Conservation (phyloP, 257 asterid species). For the Solanum rostratum region DNA sequence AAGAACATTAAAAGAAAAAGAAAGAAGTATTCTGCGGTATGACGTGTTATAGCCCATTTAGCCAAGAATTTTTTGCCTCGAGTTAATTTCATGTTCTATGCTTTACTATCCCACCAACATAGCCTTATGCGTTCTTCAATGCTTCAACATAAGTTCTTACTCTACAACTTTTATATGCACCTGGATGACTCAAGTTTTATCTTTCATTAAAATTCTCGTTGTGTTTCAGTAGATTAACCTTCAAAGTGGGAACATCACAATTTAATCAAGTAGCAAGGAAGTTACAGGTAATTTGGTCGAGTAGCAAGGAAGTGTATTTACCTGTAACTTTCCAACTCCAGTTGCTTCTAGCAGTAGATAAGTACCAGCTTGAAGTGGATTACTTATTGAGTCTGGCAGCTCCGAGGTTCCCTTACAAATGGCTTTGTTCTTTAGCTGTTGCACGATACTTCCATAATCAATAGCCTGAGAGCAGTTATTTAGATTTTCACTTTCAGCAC, state of each 20-base stretch:
- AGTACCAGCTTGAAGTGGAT: constrained; percentile 19
- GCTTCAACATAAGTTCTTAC: neutral
- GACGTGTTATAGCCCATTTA: neutral
- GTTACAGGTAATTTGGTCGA: neutral
- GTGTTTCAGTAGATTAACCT: neutral
- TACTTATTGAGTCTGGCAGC: neutral
- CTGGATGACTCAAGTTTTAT: neutral
- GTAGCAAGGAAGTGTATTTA: neutral
- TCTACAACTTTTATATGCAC: neutral
- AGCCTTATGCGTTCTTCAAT: neutral
- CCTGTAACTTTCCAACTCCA: constrained; percentile 8
- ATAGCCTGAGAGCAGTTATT: neutral
- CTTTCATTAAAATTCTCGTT: neutral
- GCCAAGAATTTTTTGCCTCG: neutral
- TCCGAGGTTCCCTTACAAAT: constrained; percentile 7
- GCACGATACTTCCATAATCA: constrained; percentile 8
- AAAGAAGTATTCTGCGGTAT: neutral
- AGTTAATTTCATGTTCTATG: neutral
- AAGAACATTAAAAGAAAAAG: neutral
- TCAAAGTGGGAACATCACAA: neutral
- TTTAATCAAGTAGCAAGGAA: neutral
- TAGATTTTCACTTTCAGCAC: neutral
- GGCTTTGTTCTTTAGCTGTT: constrained; percentile 1
- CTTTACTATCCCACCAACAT: neutral
- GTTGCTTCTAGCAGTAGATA: constrained; percentile 6